These are phyloP conservation scores for Beauveria caledonica DNA, from an alignment of 2,329 filamentous ascomycete species.

Conservation along the genomic window DNA sequence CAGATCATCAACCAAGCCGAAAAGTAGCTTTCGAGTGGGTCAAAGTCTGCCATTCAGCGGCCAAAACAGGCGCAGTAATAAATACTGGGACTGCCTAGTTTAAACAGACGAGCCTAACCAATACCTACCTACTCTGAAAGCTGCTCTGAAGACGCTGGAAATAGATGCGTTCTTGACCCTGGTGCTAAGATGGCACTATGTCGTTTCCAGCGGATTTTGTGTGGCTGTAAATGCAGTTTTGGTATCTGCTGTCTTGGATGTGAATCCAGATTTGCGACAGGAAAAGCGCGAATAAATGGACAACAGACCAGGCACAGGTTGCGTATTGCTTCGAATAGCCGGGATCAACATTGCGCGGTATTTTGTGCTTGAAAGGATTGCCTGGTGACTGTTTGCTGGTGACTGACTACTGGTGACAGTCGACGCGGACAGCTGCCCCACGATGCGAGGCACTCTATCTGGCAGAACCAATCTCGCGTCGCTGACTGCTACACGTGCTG, in stretches of 20 bases:
- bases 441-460: constrained; percentile 6
- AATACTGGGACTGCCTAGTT: not conserved
- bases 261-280: not conserved
- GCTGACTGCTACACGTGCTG: constrained; percentile 6
- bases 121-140: not conserved
- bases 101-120: not conserved
- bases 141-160: not conserved
- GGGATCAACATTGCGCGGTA: not conserved
- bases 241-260: not conserved
- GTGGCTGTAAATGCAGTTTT: not conserved
- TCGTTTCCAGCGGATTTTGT: not conserved
- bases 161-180: not conserved
- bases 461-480: constrained; percentile 10
- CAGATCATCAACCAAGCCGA: not conserved
- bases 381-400: not conserved
- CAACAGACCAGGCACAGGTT: too few relatives aligned
- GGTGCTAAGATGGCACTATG: not conserved
- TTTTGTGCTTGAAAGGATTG: not conserved
- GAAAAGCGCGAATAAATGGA: not conserved
- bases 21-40: constrained; percentile 8
- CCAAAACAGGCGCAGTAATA: not conserved
- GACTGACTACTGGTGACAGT: not conserved
- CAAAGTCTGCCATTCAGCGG: not conserved
- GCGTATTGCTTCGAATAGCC: not conserved
- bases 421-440: not conserved